Evolutionary conservation across 1,284 basidiomycete genomes (phyloP), one percentile per base, ranked within the genome.

Genomic region (Melampsora americana): DNA sequence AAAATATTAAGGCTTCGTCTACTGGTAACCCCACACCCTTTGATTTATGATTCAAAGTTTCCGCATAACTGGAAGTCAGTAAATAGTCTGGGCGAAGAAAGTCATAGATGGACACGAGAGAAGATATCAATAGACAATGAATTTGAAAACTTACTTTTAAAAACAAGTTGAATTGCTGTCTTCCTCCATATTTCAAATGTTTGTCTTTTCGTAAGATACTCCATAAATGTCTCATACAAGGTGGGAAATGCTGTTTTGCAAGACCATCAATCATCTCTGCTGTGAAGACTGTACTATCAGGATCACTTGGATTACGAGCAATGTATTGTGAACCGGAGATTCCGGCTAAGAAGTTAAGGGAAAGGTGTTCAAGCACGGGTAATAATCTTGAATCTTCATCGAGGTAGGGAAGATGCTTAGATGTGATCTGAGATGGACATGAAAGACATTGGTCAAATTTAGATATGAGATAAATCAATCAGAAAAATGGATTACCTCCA

Each of bases 161-260:
- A 86, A 99, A 99, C 48, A 99, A 84, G 1, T 92, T 93, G 82
- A 97, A 93, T 81, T 98, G 92, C 81, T 97, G 83, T 35, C 96
- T 87, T 16, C 92, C 95, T 82, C 90, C 92, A 83, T 99, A 95
- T 82, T 95, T 95, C 79, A 99, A 84, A 82, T 98, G 95, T 69
- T 89, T 88, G 81, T 93, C 91, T 79, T 87, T 85, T 78, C 88
- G 87, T 78, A 98, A 84, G 73, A 86, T 89, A 75, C 91, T 89
- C 82, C 98, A 94, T 71, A 98, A 85, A 80, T 91, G 90, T 71
- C 92, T 89, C 95, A 98, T 97, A 84, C 96, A 99, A 79, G 94
- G 85, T 0, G 96, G 96, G 86, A 93, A 98, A 82, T 98, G 94
- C 82, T 90, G 90, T 80, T 85, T 86, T 0, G 95, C 89, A 39